Evolutionary conservation across 129 eudicot genomes (phyloP), one percentile per base, ranked within the genome.

Genomic region (Artemisia tridentata): DNA sequence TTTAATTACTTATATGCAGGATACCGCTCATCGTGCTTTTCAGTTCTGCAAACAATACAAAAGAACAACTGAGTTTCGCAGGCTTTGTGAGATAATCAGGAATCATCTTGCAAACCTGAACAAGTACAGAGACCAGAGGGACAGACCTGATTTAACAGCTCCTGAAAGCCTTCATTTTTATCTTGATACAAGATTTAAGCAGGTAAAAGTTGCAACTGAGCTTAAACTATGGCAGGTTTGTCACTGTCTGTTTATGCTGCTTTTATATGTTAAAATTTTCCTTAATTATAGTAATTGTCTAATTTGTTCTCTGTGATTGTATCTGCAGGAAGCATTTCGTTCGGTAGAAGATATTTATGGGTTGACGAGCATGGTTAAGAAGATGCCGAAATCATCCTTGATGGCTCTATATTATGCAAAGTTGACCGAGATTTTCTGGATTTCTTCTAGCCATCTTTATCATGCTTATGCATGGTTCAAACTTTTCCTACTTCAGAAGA

Each of bases 401-500:
- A 77, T 95, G 99, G 97, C 86, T 63, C 86, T 90, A 4, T 95
- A 90, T 51, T 90, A 95, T 81, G 96, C 93, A 11, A 95, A 95
- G 79, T 82, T 95, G 16, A 87, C 96, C 0, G 97, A 95, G 68
- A 90, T 95, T 58, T 95, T 95, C 43, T 95, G 99, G 99, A 84
- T 74, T 53, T 95, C 99, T 11, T 80, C 89, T 68, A 90, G 89
- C 78, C 92, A 95, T 86, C 87, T 95, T 21, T 90, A 85, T 76
- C 99, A 95, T 84, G 97, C 97, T 48, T 95, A 85, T 80, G 91
- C 97, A 58, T 95, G 99, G 99, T 88, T 95, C 31, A 95, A 85
- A 75, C 93, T 90, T 49, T 95, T 95, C 78, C 83, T 80, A 72
- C 93, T 95, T 65, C 96, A 84, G 72, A 95, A 93, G 60, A 86